Percentiles rank a stretch among this genome's conserved stretches.
These are phyloP conservation scores for Trametes sp. DNA, from an alignment of 1,284 basidiomycete species.

Conservation along the genomic window DNA sequence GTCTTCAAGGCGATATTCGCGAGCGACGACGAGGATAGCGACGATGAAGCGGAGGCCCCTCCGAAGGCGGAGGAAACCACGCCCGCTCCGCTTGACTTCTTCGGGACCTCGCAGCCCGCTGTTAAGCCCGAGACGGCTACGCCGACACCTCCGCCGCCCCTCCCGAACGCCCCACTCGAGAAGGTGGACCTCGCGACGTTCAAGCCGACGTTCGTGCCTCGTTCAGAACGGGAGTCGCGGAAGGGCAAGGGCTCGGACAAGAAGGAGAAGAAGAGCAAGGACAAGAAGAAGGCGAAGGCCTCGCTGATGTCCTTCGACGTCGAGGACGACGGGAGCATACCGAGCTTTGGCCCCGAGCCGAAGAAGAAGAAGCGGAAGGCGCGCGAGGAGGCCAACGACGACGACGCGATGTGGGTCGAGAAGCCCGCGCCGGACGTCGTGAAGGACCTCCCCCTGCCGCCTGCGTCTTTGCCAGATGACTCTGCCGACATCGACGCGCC, in stretches of 20 bases:
- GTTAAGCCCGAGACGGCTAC: conserved; percentile 2
- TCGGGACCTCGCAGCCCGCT: conserved; percentile 4
- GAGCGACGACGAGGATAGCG: conserved; percentile 85
- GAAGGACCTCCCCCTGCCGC: conserved; percentile 38
- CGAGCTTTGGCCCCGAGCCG: conserved; percentile 45
- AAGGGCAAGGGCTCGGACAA: conserved; percentile 48
- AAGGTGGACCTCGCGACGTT: conserved; percentile 70
- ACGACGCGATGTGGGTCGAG: conserved; percentile 70
- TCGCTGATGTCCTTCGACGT: conserved; percentile 74
- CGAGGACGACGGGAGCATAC: conserved; percentile 57
- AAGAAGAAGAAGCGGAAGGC: conserved; percentile 45
- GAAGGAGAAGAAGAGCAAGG: conserved; percentile 52
- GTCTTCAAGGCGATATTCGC: conserved; percentile 97
- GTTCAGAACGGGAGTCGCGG: conserved; percentile 45
- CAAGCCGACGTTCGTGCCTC: conserved; percentile 83
- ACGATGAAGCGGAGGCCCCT: conserved; percentile 59
- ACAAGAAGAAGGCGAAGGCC: conserved; percentile 45
- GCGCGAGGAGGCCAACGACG: conserved; percentile 45
- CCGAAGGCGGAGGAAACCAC: conserved; percentile 33
- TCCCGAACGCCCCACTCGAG: conserved; percentile 28
- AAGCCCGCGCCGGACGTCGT: conserved; percentile 59
- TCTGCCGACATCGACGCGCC: not conserved
- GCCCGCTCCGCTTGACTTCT: conserved; percentile 28
- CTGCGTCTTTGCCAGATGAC: conserved; percentile 20
- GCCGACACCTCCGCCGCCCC: conserved; percentile 14